Conservation (phyloP, 495 filamentous ascomycete genomes). For the Talaromyces borbonicus region DNA sequence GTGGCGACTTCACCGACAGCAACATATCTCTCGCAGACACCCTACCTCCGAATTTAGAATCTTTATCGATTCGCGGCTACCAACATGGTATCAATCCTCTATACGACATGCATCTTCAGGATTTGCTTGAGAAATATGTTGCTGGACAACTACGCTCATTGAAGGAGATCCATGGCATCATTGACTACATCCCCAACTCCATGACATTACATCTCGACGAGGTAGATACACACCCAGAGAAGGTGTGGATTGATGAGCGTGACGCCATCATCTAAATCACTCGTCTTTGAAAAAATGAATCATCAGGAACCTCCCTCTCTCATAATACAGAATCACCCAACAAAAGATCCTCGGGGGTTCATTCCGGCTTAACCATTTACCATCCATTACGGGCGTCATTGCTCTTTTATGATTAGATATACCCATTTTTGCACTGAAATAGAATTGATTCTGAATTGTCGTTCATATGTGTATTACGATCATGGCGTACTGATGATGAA, state of each 20-base stretch:
- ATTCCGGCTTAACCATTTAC: too few relatives aligned
- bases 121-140: slow-evolving; percentile 10
- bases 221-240: slow-evolving; percentile 7
- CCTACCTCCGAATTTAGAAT: slow-evolving; percentile 17
- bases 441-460: slow-evolving; percentile 4
- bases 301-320: neutral
- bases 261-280: slow-evolving; percentile 1
- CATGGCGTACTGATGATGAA: too few relatives aligned
- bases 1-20: neutral
- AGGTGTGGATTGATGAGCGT: slow-evolving; percentile 7
- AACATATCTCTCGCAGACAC: slow-evolving; percentile 7
- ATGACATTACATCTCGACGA: slow-evolving; percentile 12
- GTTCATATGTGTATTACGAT: too few relatives aligned
- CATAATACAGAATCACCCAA: neutral
- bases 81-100: slow-evolving; percentile 9
- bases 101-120: slow-evolving; percentile 15
- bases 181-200: slow-evolving; percentile 16
- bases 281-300: neutral
- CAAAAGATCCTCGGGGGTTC: too few relatives aligned
- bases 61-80: slow-evolving; percentile 20
- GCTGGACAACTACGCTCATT: slow-evolving; percentile 11
- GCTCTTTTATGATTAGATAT: slow-evolving; percentile 4
- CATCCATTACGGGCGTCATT: neutral
- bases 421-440: slow-evolving; percentile 6
- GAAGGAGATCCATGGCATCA: slow-evolving; percentile 14